Evolutionary conservation across 2,329 filamentous ascomycete genomes (phyloP).

Genomic region (Tolypocladium capitatum): DNA sequence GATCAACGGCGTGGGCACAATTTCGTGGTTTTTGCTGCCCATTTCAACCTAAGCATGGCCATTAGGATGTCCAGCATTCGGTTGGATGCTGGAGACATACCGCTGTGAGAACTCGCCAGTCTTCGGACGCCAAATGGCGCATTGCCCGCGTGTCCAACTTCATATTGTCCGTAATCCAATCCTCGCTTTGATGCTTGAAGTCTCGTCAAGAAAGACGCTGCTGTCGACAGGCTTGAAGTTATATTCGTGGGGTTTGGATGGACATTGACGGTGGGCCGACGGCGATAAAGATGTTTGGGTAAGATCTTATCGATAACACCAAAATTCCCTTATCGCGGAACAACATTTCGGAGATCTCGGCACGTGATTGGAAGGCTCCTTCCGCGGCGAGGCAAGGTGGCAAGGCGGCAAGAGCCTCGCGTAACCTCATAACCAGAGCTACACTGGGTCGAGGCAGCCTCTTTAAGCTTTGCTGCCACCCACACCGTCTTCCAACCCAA

Average conservation of each 20-base stretch:
- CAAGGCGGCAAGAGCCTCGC: conserved; percentile 33
- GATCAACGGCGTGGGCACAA: conserved; percentile 85
- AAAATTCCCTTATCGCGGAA: conserved; percentile 3
- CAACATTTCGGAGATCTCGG: conserved; percentile 4
- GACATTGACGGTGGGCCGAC: conserved; percentile 14
- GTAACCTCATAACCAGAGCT: conserved; percentile 35
- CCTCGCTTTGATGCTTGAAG: neutral
- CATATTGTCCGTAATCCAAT: conserved; percentile 40
- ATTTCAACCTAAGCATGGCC: conserved; percentile 60
- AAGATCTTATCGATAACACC: conserved; percentile 19
- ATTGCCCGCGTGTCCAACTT: conserved; percentile 90
- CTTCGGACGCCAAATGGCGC: conserved; percentile 81
- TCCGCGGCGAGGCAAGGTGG: too few relatives aligned
- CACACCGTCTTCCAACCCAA: conserved; percentile 24
- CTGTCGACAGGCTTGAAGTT: neutral
- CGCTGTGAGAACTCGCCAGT: conserved; percentile 89
- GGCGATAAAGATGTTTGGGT: conserved; percentile 12
- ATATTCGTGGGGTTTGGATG: conserved; percentile 11
- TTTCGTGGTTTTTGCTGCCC: conserved; percentile 91
- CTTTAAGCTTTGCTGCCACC: conserved; percentile 23
- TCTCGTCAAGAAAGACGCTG: neutral
- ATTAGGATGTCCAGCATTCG: neutral
- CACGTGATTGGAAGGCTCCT: conserved; percentile 21
- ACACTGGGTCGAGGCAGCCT: conserved; percentile 3
- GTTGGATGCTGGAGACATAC: conserved; percentile 36